Percentiles rank a stretch among this genome's conserved stretches.
Evolutionary conservation across 1,284 basidiomycete genomes (phyloP).

Genomic region (Sporisorium scitamineum): DNA sequence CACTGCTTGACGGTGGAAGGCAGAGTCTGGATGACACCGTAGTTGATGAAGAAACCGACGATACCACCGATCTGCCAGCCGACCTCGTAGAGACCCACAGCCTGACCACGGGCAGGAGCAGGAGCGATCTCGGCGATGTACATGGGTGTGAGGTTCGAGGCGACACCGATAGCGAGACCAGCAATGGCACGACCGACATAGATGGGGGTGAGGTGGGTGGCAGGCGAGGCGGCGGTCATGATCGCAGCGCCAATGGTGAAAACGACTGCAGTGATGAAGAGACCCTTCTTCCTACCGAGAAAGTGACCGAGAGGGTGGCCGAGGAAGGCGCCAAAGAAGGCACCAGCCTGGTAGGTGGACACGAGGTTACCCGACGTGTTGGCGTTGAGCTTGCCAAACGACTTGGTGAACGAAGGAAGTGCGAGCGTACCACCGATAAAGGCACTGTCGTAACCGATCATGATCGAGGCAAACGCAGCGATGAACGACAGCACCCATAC

Average conservation of each 20-base stretch:
- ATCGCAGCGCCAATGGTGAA: constrained; percentile 64
- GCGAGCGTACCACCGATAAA: constrained; percentile 72
- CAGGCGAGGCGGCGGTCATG: constrained; percentile 46
- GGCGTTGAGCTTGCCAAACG: constrained; percentile 70
- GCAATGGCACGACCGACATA: constrained; percentile 70
- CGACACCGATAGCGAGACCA: constrained; percentile 70
- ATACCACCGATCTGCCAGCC: constrained; percentile 70
- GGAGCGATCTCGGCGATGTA: constrained; percentile 69
- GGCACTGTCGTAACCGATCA: constrained; percentile 72
- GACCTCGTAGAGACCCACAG: constrained; percentile 74
- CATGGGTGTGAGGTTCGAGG: constrained; percentile 66
- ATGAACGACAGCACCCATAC: constrained; percentile 71
- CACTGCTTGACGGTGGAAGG: constrained; percentile 70
- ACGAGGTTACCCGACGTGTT: constrained; percentile 72
- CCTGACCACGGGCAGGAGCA: constrained; percentile 72
- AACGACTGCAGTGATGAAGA: constrained; percentile 51
- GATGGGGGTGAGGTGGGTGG: constrained; percentile 51
- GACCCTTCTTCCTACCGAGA: constrained; percentile 48
- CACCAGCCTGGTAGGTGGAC: constrained; percentile 72
- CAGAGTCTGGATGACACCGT: constrained; percentile 71
- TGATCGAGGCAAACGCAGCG: constrained; percentile 71
- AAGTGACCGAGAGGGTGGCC: constrained; percentile 46
- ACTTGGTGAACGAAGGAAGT: constrained; percentile 71
- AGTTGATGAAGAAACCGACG: constrained; percentile 69
- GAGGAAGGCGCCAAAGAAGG: constrained; percentile 58